Conservation (phyloP, 441 rosid species). For the Populus hybrid region DNA sequence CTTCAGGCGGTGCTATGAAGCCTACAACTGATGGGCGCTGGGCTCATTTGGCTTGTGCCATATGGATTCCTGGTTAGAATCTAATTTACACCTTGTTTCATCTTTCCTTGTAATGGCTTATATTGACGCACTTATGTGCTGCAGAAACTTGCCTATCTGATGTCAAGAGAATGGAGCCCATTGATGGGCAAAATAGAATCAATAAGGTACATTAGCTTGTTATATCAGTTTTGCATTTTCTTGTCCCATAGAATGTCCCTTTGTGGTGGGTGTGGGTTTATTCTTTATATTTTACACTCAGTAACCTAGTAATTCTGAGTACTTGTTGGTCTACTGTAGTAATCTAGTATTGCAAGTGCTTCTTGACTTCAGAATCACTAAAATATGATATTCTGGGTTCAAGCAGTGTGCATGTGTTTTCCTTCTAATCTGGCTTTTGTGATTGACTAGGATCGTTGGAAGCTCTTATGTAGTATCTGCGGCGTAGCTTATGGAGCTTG, state of each 20-base stretch:
- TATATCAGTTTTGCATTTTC: not conserved
- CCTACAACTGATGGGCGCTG: conserved; percentile 95
- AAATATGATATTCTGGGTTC: not conserved
- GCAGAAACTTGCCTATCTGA: conserved; percentile 95
- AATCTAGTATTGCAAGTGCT: not conserved
- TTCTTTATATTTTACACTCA: not conserved
- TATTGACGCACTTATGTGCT: conserved; percentile 35
- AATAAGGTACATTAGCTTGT: conserved; percentile 49
- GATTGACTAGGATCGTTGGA: conserved; percentile 91
- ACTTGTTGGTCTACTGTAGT: not conserved
- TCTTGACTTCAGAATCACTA: conserved; percentile 2
- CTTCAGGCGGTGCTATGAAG: conserved; percentile 95
- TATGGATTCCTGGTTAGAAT: conserved; percentile 96
- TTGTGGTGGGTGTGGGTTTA: not conserved
- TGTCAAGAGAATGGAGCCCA: conserved; percentile 98
- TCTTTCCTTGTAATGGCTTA: conserved; percentile 21
- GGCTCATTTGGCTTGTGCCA: conserved; percentile 99
- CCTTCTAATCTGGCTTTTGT: conserved; percentile 9
- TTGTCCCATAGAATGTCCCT: not conserved
- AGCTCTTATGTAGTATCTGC: conserved; percentile 91
- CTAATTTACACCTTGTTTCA: conserved; percentile 13
- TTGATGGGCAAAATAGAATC: conserved; percentile 82
- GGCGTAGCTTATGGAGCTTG: conserved; percentile 96
- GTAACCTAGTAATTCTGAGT: not conserved
- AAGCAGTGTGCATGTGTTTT: not conserved